phyloP scores from a whole-genome alignment of 371 early-diverging fungal genomes.

The Apophysomyces sp. region DNA sequence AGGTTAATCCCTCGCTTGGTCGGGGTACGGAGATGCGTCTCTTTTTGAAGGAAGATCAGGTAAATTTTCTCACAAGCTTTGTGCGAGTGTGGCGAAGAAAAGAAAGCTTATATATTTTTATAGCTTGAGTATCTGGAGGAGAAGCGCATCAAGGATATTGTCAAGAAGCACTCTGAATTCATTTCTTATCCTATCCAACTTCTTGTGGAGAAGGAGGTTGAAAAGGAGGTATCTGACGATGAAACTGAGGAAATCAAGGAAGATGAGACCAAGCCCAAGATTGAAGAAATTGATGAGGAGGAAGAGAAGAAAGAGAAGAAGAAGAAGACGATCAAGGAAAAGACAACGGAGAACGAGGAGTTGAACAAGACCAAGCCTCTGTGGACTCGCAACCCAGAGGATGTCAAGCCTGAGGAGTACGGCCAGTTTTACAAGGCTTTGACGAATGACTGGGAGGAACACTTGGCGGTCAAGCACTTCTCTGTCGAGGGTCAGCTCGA shows the following conservation, averaged over 20 bases:
- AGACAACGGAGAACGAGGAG: slow-evolving; percentile 47
- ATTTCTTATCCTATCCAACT: slow-evolving; percentile 62
- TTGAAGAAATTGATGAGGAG: slow-evolving; percentile 57
- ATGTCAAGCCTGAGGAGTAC: slow-evolving; percentile 76
- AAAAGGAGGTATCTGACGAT: slow-evolving; percentile 89
- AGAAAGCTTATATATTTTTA: slow-evolving; percentile 55
- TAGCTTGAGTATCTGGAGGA: slow-evolving; percentile 55
- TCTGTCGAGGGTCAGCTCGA: slow-evolving; percentile 81
- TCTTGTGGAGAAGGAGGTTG: slow-evolving; percentile 46
- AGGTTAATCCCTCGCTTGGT: slow-evolving; percentile 57
- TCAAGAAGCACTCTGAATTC: slow-evolving; percentile 83
- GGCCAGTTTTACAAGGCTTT: slow-evolving; percentile 85
- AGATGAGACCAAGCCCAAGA: slow-evolving; percentile 57
- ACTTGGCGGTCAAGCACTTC: slow-evolving; percentile 74
- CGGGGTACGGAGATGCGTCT: slow-evolving; percentile 81
- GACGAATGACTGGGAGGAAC: slow-evolving; percentile 71
- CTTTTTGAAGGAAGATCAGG: slow-evolving; percentile 76
- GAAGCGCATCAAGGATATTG: slow-evolving; percentile 55
- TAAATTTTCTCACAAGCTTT: too few relatives aligned
- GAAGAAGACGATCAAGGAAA: slow-evolving; percentile 69
- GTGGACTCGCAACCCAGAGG: slow-evolving; percentile 83
- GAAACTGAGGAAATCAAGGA: slow-evolving; percentile 69
- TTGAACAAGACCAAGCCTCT: slow-evolving; percentile 80
- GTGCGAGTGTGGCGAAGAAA: too few relatives aligned
- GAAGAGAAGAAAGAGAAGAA: slow-evolving; percentile 76